phyloP scores from a whole-genome alignment of 2,329 filamentous ascomycete genomes.

The Verticillium albo-atrum region DNA sequence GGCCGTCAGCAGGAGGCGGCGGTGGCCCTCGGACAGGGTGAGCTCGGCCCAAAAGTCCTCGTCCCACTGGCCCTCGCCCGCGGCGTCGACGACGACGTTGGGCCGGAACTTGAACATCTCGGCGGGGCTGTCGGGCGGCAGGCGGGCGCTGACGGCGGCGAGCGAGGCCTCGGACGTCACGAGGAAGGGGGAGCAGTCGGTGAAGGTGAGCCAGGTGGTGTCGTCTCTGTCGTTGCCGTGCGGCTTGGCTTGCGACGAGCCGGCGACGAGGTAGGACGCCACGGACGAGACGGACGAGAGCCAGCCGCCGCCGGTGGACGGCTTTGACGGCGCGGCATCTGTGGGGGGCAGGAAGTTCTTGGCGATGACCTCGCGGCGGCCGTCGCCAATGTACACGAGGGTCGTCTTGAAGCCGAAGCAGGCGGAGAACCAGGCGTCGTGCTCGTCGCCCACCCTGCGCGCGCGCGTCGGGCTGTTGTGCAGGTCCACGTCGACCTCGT shows the following conservation, averaged over 20 bases:
- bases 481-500: slow-evolving; percentile 49
- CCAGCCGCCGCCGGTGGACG: background rate
- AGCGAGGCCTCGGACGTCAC: slow-evolving; percentile 67
- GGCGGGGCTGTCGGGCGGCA: slow-evolving; percentile 38
- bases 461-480: slow-evolving; percentile 53
- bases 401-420: slow-evolving; percentile 59
- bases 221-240: slow-evolving; percentile 21
- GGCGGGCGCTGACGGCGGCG: slow-evolving; percentile 55
- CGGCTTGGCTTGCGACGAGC: slow-evolving; percentile 1
- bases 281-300: slow-evolving; percentile 21
- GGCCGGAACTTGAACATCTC: slow-evolving; percentile 68
- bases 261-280: slow-evolving; percentile 26
- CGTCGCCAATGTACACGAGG: slow-evolving; percentile 61
- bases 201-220: slow-evolving; percentile 59
- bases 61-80: slow-evolving; percentile 55
- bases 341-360: slow-evolving; percentile 36
- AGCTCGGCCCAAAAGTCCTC: slow-evolving; percentile 72
- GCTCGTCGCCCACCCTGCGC: slow-evolving; percentile 58
- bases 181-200: slow-evolving; percentile 72
- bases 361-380: slow-evolving; percentile 57
- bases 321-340: background rate
- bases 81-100: slow-evolving; percentile 65
- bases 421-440: slow-evolving; percentile 63
- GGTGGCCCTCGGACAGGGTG: slow-evolving; percentile 27
- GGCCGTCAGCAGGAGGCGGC: slow-evolving; percentile 54